phyloP scores from a whole-genome alignment of 2,329 filamentous ascomycete genomes.

The Epichloe glyceriae region DNA sequence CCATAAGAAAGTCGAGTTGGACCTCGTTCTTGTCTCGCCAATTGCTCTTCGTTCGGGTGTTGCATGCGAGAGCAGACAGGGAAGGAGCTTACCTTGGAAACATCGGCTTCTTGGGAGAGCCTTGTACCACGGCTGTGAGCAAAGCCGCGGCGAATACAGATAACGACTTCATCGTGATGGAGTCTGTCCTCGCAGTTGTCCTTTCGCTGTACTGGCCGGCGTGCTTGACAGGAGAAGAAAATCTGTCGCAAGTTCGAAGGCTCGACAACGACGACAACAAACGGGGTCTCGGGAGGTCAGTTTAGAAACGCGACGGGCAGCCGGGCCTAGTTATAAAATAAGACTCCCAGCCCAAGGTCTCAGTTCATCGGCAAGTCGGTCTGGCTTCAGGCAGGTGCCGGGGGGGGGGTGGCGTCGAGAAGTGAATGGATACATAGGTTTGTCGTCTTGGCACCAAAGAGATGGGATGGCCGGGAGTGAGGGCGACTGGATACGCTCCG shows the following conservation, averaged over 20 bases:
- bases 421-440: not conserved
- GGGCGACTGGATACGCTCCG: too few species aligned
- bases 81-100: slow-evolving; percentile 1
- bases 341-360: not conserved
- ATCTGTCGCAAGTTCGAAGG: not conserved
- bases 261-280: not conserved
- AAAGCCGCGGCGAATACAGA: slow-evolving; percentile 19
- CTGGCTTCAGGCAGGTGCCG: not conserved
- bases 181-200: not conserved
- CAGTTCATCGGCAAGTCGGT: not conserved
- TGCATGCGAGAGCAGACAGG: not conserved
- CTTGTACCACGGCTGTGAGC: slow-evolving; percentile 18
- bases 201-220: not conserved
- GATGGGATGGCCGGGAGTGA: too few species aligned
- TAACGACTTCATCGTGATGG: slow-evolving; percentile 20
- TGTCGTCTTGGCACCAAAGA: too few species aligned
- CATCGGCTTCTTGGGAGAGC: not conserved
- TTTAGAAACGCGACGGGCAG: not conserved
- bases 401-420: not conserved
- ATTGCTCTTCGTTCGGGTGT: not conserved
- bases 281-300: too few species aligned
- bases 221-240: not conserved
- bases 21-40: not conserved
- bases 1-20: too few species aligned
- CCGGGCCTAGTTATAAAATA: not conserved